Base-by-base conservation (phyloP, 108 stramenopile species). In the Chaetoceros tenuissimus region DNA sequence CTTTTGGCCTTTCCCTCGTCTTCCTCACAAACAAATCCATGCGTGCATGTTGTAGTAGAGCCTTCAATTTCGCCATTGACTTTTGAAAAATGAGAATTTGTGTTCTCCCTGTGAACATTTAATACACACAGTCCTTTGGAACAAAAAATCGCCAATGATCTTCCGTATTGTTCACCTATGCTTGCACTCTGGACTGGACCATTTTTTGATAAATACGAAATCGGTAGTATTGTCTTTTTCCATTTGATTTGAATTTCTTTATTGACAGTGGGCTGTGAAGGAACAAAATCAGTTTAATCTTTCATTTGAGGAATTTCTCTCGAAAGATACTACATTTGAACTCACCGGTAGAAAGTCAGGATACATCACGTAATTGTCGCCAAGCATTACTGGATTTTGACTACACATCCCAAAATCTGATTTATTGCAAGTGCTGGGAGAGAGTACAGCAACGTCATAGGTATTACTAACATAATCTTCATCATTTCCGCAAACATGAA, bases 71-170 rank as follows among this genome's bases (percentile, higher is more conserved):
- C 8, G 8, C 5, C 13, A 40, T 40, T 40, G n/a, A n/a, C n/a
- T 10, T 40, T 40, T 10, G 34, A 13, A 40, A 40, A 40, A 40
- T 13, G 34, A 10, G 13, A 10, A 5, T 10, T 13, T 10, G 8
- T 13, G 13, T 40, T 13, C 13, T 40, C 34, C 13, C 34, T 40
- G 34, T 40, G 34, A 40, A 40, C 13, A 13, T 40, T 13, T 10
- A 40, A 13, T 20, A 55, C 29, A 31, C 54, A 55, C 10, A 55
- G 16, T 18, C 54, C 54, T 17, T 28, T 24, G 1, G 54, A 55
- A 10, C 27, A 18, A 17, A 28, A 27, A 20, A 55, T 30, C 2
- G 29, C 29, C 18, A 55, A 2, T 8, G 54, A 55, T 29, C 28
- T 30, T 21, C 54, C 54, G 8, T n/a, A 21, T 28, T 29, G 28